Evolutionary conservation across 805 yeast species (phyloP).

Genomic region (Starmerella powellii): DNA sequence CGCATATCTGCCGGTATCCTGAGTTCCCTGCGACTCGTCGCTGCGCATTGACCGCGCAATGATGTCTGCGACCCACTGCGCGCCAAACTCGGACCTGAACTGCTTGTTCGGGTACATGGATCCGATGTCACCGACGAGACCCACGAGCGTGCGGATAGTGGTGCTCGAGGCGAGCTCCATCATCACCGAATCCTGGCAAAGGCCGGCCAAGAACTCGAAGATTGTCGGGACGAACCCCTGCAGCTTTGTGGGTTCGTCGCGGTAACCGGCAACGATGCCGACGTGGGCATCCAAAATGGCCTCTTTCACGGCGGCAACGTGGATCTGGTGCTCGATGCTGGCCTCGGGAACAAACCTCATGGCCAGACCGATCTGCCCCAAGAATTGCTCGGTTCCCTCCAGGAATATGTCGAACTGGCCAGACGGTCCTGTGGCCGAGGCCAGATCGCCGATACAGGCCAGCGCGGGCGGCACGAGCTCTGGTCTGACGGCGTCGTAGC

Average conservation of each 20-base stretch:
- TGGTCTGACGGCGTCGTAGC: slow-evolving; percentile 48
- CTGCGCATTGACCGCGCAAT: slow-evolving; percentile 62
- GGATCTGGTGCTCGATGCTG: slow-evolving; percentile 65
- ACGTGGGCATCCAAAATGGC: slow-evolving; percentile 92
- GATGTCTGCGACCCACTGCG: slow-evolving; percentile 69
- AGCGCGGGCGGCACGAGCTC: slow-evolving; percentile 79
- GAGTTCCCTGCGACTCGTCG: slow-evolving; percentile 51
- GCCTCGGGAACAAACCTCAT: slow-evolving; percentile 34
- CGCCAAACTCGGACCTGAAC: slow-evolving; percentile 50
- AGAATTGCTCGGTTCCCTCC: slow-evolving; percentile 65
- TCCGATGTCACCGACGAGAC: slow-evolving; percentile 85
- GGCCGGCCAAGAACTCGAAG: slow-evolving; percentile 51
- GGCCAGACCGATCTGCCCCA: slow-evolving; percentile 29
- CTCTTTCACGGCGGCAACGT: slow-evolving; percentile 59
- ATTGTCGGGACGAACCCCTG: slow-evolving; percentile 56
- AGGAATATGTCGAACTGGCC: slow-evolving; percentile 62
- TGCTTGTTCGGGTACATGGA: slow-evolving; percentile 73
- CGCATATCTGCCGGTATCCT: slow-evolving; percentile 96
- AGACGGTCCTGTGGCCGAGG: slow-evolving; percentile 76
- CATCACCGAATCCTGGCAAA: slow-evolving; percentile 50
- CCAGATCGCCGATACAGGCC: slow-evolving; percentile 92
- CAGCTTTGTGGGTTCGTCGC: slow-evolving; percentile 52
- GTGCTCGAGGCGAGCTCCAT: slow-evolving; percentile 43
- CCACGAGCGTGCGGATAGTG: slow-evolving; percentile 72
- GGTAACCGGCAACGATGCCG: slow-evolving; percentile 87